Percentiles rank a stretch among this genome's conserved stretches.
phyloP scores from a whole-genome alignment of 2,329 filamentous ascomycete genomes.

The Paracoccidioides brasiliensis region DNA sequence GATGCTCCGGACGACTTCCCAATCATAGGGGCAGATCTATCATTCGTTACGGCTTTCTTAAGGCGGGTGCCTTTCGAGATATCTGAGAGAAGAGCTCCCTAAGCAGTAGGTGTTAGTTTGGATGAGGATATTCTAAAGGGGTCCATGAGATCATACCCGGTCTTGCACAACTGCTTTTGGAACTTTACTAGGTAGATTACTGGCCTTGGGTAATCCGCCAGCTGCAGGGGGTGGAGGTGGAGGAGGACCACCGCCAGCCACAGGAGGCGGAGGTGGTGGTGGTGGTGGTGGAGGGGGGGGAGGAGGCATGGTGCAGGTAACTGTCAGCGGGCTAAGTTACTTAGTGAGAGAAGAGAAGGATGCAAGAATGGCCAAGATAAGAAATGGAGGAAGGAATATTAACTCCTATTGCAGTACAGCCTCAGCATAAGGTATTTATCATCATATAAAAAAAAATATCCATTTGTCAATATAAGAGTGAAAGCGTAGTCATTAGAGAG shows the following conservation, averaged over 20 bases:
- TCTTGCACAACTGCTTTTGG: slow-evolving; percentile 42
- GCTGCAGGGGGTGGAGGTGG: slow-evolving; percentile 50
- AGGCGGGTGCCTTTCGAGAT: slow-evolving; percentile 69
- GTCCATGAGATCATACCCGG: slow-evolving; percentile 43
- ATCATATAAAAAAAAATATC: not conserved
- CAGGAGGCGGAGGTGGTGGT: slow-evolving; percentile 53
- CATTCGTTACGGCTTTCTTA: slow-evolving; percentile 82
- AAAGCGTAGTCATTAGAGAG: not conserved
- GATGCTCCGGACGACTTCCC: slow-evolving; percentile 43
- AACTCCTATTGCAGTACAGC: not conserved
- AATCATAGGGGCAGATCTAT: slow-evolving; percentile 71
- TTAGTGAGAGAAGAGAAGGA: not conserved
- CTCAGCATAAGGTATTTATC: not conserved
- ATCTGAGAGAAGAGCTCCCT: slow-evolving; percentile 80
- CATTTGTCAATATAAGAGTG: not conserved
- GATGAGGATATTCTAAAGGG: not conserved
- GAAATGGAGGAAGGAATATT: not conserved
- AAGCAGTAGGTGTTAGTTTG: slow-evolving; percentile 12
- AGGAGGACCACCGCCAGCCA: slow-evolving; percentile 45
- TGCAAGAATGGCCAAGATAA: not conserved
- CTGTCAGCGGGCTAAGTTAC: not conserved
- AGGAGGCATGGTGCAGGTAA: slow-evolving; percentile 27
- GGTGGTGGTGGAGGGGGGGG: slow-evolving; percentile 60
- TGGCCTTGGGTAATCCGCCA: slow-evolving; percentile 32
- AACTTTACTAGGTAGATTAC: slow-evolving; percentile 43